phyloP scores from a whole-genome alignment of 2,329 filamentous ascomycete genomes.

The Huntiella savannae region DNA sequence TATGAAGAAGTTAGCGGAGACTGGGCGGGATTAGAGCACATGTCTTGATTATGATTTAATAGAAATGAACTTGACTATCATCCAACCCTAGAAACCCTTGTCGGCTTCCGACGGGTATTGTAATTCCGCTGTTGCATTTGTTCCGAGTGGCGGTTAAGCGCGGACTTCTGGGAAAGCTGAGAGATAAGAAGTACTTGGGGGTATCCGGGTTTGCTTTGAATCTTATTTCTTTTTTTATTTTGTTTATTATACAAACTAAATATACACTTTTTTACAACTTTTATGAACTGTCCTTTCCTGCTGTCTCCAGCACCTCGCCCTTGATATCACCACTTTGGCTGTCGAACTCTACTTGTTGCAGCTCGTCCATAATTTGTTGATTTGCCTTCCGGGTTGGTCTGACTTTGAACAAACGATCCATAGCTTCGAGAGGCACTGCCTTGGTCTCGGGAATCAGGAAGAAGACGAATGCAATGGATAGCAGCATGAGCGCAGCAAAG shows the following conservation, averaged over 20 bases:
- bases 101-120: background rate
- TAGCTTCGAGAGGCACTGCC: conserved; percentile 42
- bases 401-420: conserved; percentile 40
- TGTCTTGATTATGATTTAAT: background rate
- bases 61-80: background rate
- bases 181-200: background rate
- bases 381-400: conserved; percentile 28
- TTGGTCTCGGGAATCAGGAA: conserved; percentile 50
- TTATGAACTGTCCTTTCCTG: background rate
- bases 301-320: background rate
- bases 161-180: background rate
- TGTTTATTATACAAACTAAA: background rate
- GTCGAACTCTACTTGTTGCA: conserved; percentile 13
- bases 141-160: background rate
- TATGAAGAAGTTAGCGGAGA: conserved; percentile 6
- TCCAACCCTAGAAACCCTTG: background rate
- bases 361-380: conserved; percentile 24
- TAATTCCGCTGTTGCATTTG: conserved; percentile 1
- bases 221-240: background rate
- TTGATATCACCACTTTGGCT: background rate
- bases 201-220: background rate
- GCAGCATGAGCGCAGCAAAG: conserved; percentile 43
- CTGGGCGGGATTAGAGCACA: background rate
- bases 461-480: conserved; percentile 38
- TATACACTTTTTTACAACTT: background rate